These are phyloP conservation scores for Cucurbita maxima DNA, from an alignment of 306 rosid species.

Conservation along the genomic window DNA sequence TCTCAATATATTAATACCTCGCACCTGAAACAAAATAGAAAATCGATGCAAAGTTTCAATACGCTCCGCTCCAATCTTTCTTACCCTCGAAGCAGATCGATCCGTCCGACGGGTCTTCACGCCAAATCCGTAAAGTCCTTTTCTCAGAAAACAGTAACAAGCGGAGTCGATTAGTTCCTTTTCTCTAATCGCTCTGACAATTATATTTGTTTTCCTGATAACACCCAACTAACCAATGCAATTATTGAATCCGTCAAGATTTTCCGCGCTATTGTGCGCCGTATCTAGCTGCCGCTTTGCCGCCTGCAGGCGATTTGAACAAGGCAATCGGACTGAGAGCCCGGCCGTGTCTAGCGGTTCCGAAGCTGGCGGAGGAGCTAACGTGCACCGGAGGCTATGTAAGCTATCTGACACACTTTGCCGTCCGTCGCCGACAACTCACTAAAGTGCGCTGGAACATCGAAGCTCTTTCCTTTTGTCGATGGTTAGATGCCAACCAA, in stretches of 20 bases:
- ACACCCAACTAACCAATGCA: neutral
- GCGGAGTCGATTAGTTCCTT: neutral
- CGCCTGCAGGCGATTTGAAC: neutral
- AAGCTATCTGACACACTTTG: neutral
- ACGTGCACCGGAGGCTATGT: neutral
- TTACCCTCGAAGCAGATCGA: neutral
- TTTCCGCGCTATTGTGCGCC: neutral
- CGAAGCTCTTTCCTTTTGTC: neutral
- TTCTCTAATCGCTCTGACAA: neutral
- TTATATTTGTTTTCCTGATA: neutral
- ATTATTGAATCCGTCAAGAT: neutral
- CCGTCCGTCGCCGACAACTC: neutral
- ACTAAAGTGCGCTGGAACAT: neutral
- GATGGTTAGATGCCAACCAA: neutral
- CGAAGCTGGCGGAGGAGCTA: slow-evolving; percentile 12
- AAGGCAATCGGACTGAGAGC: neutral
- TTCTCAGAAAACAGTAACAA: neutral
- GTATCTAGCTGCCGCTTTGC: neutral
- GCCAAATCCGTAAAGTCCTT: neutral
- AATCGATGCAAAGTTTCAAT: slow-evolving; percentile 8
- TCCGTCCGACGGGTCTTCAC: slow-evolving; percentile 17
- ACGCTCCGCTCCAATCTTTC: neutral
- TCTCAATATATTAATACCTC: slow-evolving; percentile 1
- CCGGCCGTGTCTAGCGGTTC: slow-evolving; percentile 13
- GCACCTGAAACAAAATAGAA: neutral